These are phyloP conservation scores for Eimeria acervulina DNA, from an alignment of 169 alveolate species.

Conservation along the genomic window DNA sequence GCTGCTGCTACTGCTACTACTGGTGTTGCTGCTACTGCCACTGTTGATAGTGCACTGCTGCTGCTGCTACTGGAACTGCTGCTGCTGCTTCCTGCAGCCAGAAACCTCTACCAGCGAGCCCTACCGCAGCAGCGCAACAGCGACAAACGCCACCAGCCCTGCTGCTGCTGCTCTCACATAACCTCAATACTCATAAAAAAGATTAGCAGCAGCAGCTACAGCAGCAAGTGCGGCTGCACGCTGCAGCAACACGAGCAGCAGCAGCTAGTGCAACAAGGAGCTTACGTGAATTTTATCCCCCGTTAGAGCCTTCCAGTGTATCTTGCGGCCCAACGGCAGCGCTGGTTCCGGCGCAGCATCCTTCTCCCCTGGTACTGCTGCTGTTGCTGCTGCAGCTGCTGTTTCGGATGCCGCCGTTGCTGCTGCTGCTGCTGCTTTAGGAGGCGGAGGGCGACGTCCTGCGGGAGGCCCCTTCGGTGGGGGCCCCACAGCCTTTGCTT, in stretches of 20 bases:
- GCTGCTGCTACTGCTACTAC: no score
- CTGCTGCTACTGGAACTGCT: no score
- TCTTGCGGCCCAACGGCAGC: constrained; percentile 85
- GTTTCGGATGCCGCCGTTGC: no score
- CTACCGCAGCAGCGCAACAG: no score
- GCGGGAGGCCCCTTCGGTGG: constrained; percentile 62
- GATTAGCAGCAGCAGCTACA: constrained; percentile 13
- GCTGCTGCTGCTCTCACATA: no score
- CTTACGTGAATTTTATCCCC: constrained; percentile 77
- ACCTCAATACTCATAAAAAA: no score
- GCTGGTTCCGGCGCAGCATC: constrained; percentile 15
- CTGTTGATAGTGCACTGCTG: no score
- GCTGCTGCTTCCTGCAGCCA: no score
- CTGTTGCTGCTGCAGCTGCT: constrained; percentile 8
- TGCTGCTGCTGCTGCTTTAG: constrained; percentile 25
- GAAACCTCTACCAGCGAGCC: no score
- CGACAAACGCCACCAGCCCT: no score
- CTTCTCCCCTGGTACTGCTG: not conserved
- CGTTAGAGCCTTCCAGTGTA: constrained; percentile 86
- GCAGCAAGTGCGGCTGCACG: not conserved
- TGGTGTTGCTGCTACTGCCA: no score
- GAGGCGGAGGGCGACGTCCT: constrained; percentile 47
- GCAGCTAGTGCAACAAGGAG: not conserved
- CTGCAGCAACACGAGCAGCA: not conserved
- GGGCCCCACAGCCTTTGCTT: constrained; percentile 15